Base-by-base conservation (phyloP, 2,329 filamentous ascomycete genomes). In the Fusarium xylarioides region DNA sequence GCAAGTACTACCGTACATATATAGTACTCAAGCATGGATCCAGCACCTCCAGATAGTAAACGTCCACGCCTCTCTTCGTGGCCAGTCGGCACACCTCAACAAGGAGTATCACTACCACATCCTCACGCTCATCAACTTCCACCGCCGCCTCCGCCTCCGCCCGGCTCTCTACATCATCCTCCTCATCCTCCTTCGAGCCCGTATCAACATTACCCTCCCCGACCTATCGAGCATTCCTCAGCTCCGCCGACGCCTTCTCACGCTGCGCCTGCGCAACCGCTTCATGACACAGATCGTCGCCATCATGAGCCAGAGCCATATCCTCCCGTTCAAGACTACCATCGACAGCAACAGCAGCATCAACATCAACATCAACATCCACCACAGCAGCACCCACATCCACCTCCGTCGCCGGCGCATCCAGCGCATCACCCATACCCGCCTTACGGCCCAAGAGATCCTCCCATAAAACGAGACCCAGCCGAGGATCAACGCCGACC, bases 41-140 rank as follows among this genome's bases (percentile, higher is more conserved):
- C 83, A 84, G 86, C 84, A 82, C 86, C 81, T 82, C 87, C 87
- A 79, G 88, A 90, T 78, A 83, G 81, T 79, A 91, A 91, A 85
- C 88, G 89, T 79, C 86, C 86, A 80, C 88, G 89, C 83, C 83
- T 90, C 75, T 74, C 81, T 55, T 80, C 84, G 80, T 86, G 86
- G 85, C 83, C 86, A 80, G 84, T 81, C 70, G 84, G 85, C 79
- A 82, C 83, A 80, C 81, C 82, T 75, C 84, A 83, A 80, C 84
- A 83, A 82, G 82, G 84, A 82, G 81, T 85, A 77, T 85, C 86
- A 74, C 81, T 87, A 69, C 85, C 85, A 52, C 75, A 76, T 63
- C 75, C 77, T 76, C 80, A 77, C 63, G 74, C 76, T 75, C 80
- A 77, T 65, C 78, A 78, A 60, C 76, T 78, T 53, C 80, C 79